phyloP scores from a whole-genome alignment of 2,329 filamentous ascomycete genomes.

The Didymella pomorum region DNA sequence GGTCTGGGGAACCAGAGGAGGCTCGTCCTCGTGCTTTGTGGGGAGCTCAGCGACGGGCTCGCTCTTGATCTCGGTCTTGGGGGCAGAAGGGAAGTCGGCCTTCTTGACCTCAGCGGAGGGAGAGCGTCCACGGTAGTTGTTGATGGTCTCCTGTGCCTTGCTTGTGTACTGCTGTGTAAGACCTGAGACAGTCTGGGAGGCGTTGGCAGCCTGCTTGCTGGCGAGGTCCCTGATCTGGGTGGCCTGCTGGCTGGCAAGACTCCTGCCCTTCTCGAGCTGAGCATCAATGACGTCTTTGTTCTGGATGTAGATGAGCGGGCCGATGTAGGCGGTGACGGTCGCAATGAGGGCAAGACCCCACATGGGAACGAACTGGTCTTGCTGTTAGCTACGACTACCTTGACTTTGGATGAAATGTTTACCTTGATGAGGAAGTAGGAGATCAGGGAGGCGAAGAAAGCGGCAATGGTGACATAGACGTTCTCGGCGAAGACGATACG shows the following conservation, averaged over 20 bases:
- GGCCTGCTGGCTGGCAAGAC: constrained; percentile 65
- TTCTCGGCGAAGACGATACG: constrained; percentile 72
- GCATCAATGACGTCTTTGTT: constrained; percentile 71
- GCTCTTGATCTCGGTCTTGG: constrained; percentile 33
- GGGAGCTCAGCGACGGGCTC: constrained; percentile 22
- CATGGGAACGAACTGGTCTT: constrained; percentile 61
- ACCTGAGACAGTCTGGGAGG: constrained; percentile 64
- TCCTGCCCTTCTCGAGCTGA: constrained; percentile 63
- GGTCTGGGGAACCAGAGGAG: constrained; percentile 36
- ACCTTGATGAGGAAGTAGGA: constrained; percentile 70
- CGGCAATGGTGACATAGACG: constrained; percentile 65
- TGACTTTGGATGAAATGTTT: not conserved
- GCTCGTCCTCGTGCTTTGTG: constrained; percentile 27
- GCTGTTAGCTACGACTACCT: not conserved
- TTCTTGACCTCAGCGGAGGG: constrained; percentile 49
- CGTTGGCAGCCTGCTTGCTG: constrained; percentile 66
- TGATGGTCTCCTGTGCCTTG: constrained; percentile 64
- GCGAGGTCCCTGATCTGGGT: constrained; percentile 67
- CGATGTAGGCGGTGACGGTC: constrained; percentile 65
- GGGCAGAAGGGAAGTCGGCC: constrained; percentile 43
- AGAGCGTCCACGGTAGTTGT: constrained; percentile 50
- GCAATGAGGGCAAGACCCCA: constrained; percentile 69
- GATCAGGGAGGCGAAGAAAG: constrained; percentile 65
- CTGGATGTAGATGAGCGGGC: constrained; percentile 69
- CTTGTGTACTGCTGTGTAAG: constrained; percentile 67